Evolutionary conservation across 139 green algal genomes (phyloP).

Genomic region (Chlorella sorokiniana): DNA sequence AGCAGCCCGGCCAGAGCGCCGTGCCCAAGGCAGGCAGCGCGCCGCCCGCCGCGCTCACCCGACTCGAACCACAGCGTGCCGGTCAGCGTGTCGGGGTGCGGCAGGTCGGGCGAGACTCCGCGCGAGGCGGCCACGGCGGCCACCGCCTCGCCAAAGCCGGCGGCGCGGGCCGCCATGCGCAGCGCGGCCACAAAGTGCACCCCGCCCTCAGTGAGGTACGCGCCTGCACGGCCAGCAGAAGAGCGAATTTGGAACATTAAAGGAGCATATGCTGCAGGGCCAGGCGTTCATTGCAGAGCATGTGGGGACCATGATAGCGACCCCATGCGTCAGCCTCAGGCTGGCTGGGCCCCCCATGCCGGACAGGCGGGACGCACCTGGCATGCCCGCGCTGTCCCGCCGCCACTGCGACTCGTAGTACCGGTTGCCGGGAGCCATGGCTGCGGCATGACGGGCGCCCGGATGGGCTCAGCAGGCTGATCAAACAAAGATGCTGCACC

Average conservation of each 20-base stretch:
- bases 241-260: not conserved
- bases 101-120: conserved; percentile 3
- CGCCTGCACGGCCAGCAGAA: not conserved
- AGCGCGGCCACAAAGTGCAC: conserved; percentile 27
- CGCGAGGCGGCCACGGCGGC: not conserved
- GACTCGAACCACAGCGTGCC: conserved; percentile 12
- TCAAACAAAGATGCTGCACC: not conserved
- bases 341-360: too few relatives aligned
- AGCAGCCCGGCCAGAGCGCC: not conserved
- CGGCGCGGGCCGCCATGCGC: conserved; percentile 5
- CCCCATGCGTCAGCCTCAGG: too few relatives aligned
- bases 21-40: not conserved
- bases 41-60: too few relatives aligned
- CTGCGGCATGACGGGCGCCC: not conserved
- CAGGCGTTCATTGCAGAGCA: not conserved
- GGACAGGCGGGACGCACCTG: too few relatives aligned
- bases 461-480: not conserved
- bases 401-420: conserved; percentile 9
- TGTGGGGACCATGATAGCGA: too few relatives aligned
- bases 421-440: conserved; percentile 8
- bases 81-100: conserved; percentile 16
- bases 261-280: not conserved
- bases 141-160: conserved; percentile 9
- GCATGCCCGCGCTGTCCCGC: not conserved
- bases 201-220: conserved; percentile 23